Evolutionary conservation across 2,329 filamentous ascomycete species (phyloP), one percentile per base, ranked within the genome.

Genomic region (Phialocephala sp.): DNA sequence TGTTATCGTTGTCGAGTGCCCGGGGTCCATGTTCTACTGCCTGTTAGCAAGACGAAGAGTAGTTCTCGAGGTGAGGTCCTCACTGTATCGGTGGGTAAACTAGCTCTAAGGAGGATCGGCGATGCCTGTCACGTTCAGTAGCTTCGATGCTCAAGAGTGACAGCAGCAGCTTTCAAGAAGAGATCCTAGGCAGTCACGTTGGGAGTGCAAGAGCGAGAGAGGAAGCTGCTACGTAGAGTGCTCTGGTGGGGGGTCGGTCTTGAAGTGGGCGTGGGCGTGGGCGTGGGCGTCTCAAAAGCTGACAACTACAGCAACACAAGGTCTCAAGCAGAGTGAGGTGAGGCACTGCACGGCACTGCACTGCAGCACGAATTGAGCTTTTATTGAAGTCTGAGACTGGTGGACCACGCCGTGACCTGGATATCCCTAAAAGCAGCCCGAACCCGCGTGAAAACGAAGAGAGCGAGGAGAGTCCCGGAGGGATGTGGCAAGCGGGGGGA

Each of bases 21-120:
- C 60, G 37, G 50, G 24, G 22, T 65, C 63, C 68, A 69, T 71
- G 50, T 59, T 55, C 69, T 72, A 54, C 5, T 27, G 18, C 2
- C 18, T 45, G 65, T 71, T 65, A 95, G 69, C 89, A 92, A 67
- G 93, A 83, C 92, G 77, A 22, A 89, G 86, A 3, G 91, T 85
- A 90, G 85, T 86, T 75, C 94, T 96, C 59, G 84, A 85, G 65
- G n/a, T 41, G 24, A 15, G 24, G 27, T 41, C 59, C 37, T n/a
- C 14, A 14, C 43, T 47, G 36, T 9, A 14, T 96, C 92, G 94
- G 12, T 91, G 79, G 59, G 84, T 81, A 71, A 87, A 82, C 65
- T 87, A 83, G 8, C 27, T 32, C 27, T 6, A 88, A 89, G 83
- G 14, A 22, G 47, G 95, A 61, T 50, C 14, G 20, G 68, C 65